Evolutionary conservation across 441 rosid species (phyloP), one percentile per base, ranked within the genome.

Genomic region (Hura crepitans): DNA sequence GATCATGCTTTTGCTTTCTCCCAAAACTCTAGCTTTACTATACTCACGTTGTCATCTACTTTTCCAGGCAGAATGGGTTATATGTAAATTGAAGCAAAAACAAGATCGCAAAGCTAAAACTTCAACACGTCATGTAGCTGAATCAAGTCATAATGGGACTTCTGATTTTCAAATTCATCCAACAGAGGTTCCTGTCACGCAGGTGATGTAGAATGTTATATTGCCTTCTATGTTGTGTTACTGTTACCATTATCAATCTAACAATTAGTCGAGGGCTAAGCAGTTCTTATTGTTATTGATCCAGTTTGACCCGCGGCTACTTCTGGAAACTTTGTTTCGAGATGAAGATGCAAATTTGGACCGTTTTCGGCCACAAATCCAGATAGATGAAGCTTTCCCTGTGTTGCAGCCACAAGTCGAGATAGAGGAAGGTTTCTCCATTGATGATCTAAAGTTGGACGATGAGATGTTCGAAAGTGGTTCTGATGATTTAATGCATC

Each of bases 1-100:
- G 3, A 35, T 35, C 39, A 8, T 35, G 3, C 7, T 3, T 33
- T 12, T 37, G 14, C 35, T n/a, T 0, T 18, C 6, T 35, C 5
- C 18, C 39, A 35, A 35, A 35, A 35, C 2, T 20, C 13, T n/a
- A 3, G 18, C 68, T 45, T 50, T 2, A n/a, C 15, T 6, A 37
- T 51, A 27, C 45, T 62, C n/a, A 54, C 51, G 31, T 71, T 28
- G 31, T 62, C 0, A 11, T 61, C 59, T 18, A 35, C 57, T 70
- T 9, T 35, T 71, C 53, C 62, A 71, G 74, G 56, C 27, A 4
- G 68, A 62, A 22, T n/a, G 47, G 17, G 49, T 51, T n/a, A 63
- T 82, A n/a, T 78, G 81, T 43, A 69, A 53, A 66, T 22, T 82
- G 43, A 75, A 70, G 78, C 2, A 61, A 8, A 82, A 73, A 20